A percentile compares a stretch with the other conserved stretches of the same genome.
Evolutionary conservation across 2,329 filamentous ascomycete species (phyloP).

Genomic region (Macrophomina phaseolina): DNA sequence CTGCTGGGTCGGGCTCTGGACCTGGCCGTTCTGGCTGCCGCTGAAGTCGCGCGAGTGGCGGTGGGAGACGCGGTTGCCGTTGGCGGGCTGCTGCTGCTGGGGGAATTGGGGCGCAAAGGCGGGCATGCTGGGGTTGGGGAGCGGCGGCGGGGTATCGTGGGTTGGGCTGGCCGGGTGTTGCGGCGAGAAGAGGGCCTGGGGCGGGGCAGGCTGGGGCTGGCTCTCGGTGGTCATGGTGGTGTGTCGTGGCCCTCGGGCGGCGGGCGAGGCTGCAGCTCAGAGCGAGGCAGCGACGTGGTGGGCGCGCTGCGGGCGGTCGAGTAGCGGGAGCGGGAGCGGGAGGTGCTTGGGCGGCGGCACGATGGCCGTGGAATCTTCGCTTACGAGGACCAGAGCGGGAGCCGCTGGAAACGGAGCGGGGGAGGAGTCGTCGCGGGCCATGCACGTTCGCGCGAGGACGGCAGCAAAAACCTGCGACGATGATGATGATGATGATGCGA

Average conservation of each 20-base stretch:
- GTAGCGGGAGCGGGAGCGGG: neutral
- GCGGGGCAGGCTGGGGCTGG: conserved; percentile 18
- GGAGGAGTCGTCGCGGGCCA: neutral
- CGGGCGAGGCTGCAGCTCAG: conserved; percentile 22
- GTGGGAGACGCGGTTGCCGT: conserved; percentile 33
- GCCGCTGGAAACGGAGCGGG: conserved; percentile 8
- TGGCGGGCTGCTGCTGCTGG: conserved; percentile 26
- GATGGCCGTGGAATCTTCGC: conserved; percentile 21
- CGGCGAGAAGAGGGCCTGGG: conserved; percentile 22
- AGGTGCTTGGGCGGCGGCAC: conserved; percentile 2
- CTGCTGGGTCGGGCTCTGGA: conserved; percentile 38
- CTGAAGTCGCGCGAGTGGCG: conserved; percentile 41
- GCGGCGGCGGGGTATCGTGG: conserved; percentile 26
- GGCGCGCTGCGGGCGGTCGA: conserved; percentile 14
- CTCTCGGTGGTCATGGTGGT: conserved; percentile 8
- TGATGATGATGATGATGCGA: neutral
- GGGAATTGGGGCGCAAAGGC: conserved; percentile 31
- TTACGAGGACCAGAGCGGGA: conserved; percentile 12
- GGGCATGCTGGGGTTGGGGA: conserved; percentile 14
- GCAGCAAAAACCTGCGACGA: too few relatives aligned
- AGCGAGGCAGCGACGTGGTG: conserved; percentile 17
- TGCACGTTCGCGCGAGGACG: neutral
- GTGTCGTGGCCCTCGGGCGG: conserved; percentile 7
- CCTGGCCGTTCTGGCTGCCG: conserved; percentile 36
- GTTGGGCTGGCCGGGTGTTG: conserved; percentile 12